Evolutionary conservation across 2,329 filamentous ascomycete species (phyloP), one percentile per base, ranked within the genome.

Genomic region (Paracamarosporium sp.): DNA sequence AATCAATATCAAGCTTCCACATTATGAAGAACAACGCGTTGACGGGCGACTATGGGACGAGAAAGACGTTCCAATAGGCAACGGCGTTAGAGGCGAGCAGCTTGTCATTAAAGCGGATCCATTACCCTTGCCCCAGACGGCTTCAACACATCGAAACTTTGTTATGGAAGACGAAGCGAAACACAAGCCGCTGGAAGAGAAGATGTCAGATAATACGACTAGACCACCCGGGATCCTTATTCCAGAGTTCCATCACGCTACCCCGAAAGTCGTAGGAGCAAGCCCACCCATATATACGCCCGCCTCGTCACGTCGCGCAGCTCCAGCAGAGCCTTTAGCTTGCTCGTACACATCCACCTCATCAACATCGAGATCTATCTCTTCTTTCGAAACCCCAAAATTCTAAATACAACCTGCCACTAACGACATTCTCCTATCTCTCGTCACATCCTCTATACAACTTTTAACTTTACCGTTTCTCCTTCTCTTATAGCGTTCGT

Each of bases 151-250:
- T 13, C 50, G 50, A 11, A 47, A 61, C 9, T 38, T 65, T 15
- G 48, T 68, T 5, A 45, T 57, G 15, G 50, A 57, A 13, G 54
- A 63, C 25, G 59, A 63, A 8, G 62, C 62, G 7, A 51, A 61
- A 28, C 53, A 68, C 24, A 73, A 69, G 43, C 50, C 56, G 2
- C 50, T 74, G 2, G 71, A 74, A 35, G 72, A 74, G 57, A 76
- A 71, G 53, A 55, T 43, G 0, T 69, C 65, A 2, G 70, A 72
- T 43, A 70, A 66, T 8, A 75, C 72, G 0, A 76, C 74, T 31
- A 65, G 73, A 33, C 69, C 71, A 7, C 64, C 66, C 0, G 70
- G 64, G 45, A 63, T 68, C 8, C 35, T 60, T 13, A 66, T 68
- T 5, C 67, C 69, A 9, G 61, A 69, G 12, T 67, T 68, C 22